Evolutionary conservation across 345 rosid species (phyloP), one percentile per base, ranked within the genome.

Genomic region (Citrus unshiu): DNA sequence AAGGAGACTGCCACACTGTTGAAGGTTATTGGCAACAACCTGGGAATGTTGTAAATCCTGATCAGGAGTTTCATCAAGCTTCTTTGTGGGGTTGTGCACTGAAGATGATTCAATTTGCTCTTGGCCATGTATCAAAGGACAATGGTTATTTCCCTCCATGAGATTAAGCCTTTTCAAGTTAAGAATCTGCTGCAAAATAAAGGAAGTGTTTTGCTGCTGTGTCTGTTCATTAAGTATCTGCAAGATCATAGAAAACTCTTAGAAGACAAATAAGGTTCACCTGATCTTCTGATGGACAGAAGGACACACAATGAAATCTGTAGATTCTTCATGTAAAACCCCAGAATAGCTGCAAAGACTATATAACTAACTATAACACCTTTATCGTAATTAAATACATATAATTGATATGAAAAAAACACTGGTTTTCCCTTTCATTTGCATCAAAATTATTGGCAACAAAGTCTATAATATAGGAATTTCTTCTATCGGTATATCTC

Each of bases 151-250:
- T 70, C 78, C 82, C 77, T 88, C 89, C 29, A 56, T 86, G 10
- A 87, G 88, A 81, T 87, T 90, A 85, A 91, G 84, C 82, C 77
- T 88, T 82, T 88, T 84, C 86, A 91, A 72, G 79, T 90, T 91
- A 76, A 91, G 91, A 85, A 95, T 90, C 86, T 95, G 96, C 78
- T 85, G 92, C 86, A 88, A 71, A 79, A 91, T 84, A 78, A 80
- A 84, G 76, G 86, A 79, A 58, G 80, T 70, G 21, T 82, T 80
- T 68, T 81, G 85, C 82, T 78, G 80, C 73, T 76, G 78, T 73
- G 60, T 78, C 57, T 80, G 68, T 29, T 74, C 69, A 24, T 18
- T 9, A 59, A 77, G 78, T 74, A 61, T 74, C 90, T 91, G 88
- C 79, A 85, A 73, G 58, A 74, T 37, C 29, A 78, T 64, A 67